Conservation (phyloP, 495 filamentous ascomycete genomes). For the Amorphotheca resinae region DNA sequence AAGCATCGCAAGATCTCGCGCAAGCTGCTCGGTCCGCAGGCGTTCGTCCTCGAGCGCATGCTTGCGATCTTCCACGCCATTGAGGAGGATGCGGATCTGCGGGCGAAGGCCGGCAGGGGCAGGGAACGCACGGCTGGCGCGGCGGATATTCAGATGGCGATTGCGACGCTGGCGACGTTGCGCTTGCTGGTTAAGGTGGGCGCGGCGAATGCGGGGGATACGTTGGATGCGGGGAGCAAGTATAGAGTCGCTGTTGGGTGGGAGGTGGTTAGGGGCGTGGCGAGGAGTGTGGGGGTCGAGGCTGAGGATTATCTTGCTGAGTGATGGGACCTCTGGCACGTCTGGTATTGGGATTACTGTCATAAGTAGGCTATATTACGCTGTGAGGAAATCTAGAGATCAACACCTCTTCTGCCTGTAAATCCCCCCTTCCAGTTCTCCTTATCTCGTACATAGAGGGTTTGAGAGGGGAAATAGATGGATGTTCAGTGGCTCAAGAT, state of each 20-base stretch:
- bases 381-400: too few species aligned
- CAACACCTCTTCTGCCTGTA: too few species aligned
- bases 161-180: conserved; percentile 71
- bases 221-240: conserved; percentile 50
- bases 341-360: too few species aligned
- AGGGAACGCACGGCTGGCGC: conserved; percentile 29
- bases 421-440: too few species aligned
- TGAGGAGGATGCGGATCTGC: conserved; percentile 44
- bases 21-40: conserved; percentile 58
- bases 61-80: conserved; percentile 79
- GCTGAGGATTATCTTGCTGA: conserved; percentile 60
- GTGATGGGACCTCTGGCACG: too few species aligned
- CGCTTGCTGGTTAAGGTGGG: conserved; percentile 53
- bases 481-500: too few species aligned
- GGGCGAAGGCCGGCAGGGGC: conserved; percentile 1
- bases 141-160: conserved; percentile 54
- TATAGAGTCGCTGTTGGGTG: conserved; percentile 67
- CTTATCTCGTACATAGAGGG: too few species aligned
- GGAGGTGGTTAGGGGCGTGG: conserved; percentile 54
- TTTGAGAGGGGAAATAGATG: too few species aligned
- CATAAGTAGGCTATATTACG: too few species aligned
- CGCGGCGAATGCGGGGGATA: conserved; percentile 38
- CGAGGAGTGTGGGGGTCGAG: conserved; percentile 58
- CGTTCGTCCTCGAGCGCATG: conserved; percentile 79
- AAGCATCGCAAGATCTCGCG: conserved; percentile 52